Base-by-base conservation (phyloP, 768 basidiomycete genomes). In the Hirschioporus abietinus region DNA sequence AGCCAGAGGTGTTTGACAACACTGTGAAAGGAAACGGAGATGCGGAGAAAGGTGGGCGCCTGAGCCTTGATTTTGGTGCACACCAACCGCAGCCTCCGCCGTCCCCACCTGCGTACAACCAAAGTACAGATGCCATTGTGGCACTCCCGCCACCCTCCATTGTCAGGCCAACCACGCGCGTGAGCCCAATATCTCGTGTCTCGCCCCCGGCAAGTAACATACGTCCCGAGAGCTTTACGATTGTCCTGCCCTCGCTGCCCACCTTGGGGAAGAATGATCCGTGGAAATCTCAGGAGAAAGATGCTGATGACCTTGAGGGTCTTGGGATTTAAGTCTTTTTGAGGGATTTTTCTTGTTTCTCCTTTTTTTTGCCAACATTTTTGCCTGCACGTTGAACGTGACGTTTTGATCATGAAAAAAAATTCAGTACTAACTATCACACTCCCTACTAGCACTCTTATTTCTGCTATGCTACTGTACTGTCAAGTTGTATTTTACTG, bases 1-100 rank as follows among this genome's bases (percentile, higher is more conserved):
- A 61, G 60, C 60, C 60, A 24, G 60, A 61, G 23, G 24, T 61
- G 5, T 61, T 61, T 34, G 60, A 61, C 60, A 52, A 52, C 20
- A 52, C 42, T 10, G 12, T 52, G 42, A 12, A 10, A 20, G 42
- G 42, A 52, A 20, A 52, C 12, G 42, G 42, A 52, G 42, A 52
- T 20, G 12, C 12, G 12, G 42, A 52, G 20, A 52, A 52, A 52
- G 42, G 15, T 10, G 42, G 42, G 42, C 42, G 42, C 12, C 20
- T 52, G 2, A 52, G 42, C 42, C 20, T 52, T 3, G 42, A 52
- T 20, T 52, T 52, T 20, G 42, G 42, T 3, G 42, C 42, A 20
- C 42, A 52, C 12, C 42, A 52, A 20, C 42, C 42, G 42, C 42
- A 52, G 12, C 42, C 42, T 52, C 42, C 42, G 42, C 42, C 20